A percentile compares a stretch with the other conserved stretches of the same genome.
Conservation (phyloP, 805 yeast genomes). For the Naumovozyma castellii region DNA sequence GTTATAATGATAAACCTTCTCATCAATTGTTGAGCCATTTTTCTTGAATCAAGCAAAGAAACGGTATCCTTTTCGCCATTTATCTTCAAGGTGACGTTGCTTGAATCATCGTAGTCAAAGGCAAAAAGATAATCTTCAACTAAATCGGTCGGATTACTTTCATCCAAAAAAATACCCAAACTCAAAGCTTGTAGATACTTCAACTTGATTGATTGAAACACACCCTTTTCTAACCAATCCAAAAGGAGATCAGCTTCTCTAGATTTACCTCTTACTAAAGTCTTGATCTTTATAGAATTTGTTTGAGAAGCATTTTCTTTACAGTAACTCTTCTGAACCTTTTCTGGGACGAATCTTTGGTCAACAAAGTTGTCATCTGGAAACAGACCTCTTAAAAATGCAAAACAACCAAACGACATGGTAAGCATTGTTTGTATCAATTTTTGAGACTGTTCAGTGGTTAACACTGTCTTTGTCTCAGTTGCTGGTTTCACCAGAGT, state of each 20-base stretch:
- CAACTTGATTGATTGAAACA: slow-evolving; percentile 35
- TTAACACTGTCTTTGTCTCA: slow-evolving; percentile 18
- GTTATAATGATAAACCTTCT: slow-evolving; percentile 43
- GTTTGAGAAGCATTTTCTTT: slow-evolving; percentile 15
- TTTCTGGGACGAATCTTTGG: slow-evolving; percentile 35
- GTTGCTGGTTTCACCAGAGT: slow-evolving; percentile 9
- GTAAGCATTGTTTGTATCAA: slow-evolving; percentile 40
- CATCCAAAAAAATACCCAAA: slow-evolving; percentile 38
- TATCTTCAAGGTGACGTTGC: slow-evolving; percentile 19
- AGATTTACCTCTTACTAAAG: slow-evolving; percentile 38
- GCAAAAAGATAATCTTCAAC: slow-evolving; percentile 44
- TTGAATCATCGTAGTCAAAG: slow-evolving; percentile 34
- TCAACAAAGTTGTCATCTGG: slow-evolving; percentile 47
- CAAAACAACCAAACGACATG: slow-evolving; percentile 49
- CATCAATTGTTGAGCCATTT: slow-evolving; percentile 40
- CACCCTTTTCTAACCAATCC: slow-evolving; percentile 47
- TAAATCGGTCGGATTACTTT: slow-evolving; percentile 33
- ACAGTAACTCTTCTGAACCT: slow-evolving; percentile 23
- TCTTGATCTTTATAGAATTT: slow-evolving; percentile 39
- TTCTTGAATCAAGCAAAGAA: slow-evolving; percentile 33
- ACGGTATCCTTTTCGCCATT: slow-evolving; percentile 9
- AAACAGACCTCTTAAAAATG: slow-evolving; percentile 48
- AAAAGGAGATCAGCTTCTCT: slow-evolving; percentile 40
- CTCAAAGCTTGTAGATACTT: slow-evolving; percentile 38
- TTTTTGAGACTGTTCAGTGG: slow-evolving; percentile 36